Evolutionary conservation across 768 basidiomycete species (phyloP), one percentile per base, ranked within the genome.

Genomic region (Paxillus rubicundulus): DNA sequence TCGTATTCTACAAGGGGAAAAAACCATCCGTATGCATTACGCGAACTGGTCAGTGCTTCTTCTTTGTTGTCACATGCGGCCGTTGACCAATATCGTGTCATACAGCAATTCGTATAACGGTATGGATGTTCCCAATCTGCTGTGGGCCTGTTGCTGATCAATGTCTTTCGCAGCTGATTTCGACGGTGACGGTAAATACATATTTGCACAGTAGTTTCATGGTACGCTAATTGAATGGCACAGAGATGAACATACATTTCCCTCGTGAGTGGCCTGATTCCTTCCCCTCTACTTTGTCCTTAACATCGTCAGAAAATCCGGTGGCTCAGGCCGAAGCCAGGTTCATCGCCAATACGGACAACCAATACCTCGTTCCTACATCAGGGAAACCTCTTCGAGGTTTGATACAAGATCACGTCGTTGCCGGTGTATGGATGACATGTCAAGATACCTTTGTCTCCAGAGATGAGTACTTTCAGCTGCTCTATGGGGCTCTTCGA

Each of bases 221-320:
- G 40, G 28, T 12, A 21, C 14, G 27, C 50, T 67, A 12, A 53
- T 52, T 32, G 21, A 27, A 36, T 53, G 38, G 50, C 43, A 21
- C 56, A 92, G 96, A 99, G 70, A 99, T 99, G 96, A 99, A 99
- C 72, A 93, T 99, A 45, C 97, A 99, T 75, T 99, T 99, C 61
- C 95, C 97, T 61, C 96, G 92, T 92, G 70, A 73, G 90, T 75
- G 12, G 36, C 42, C 48, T 34, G 3, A 20, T 10, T 40, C 5
- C 9, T 12, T 9, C 42, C 42, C 42, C 44, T 54, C 28, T 48
- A 14, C 21, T 12, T n/a, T 6, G 41, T 51, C n/a, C 42, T 50
- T 5, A 52, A 36, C 27, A 17, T 39, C 39, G 46, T 16, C 47
- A 95, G 92, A 99, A 74, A 96, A 94, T 61, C 89, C 96, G 65